A percentile compares a stretch with the other conserved stretches of the same genome.
These are phyloP conservation scores for Maudiozyma pseudohumilis DNA, from an alignment of 805 yeast genomes.

Conservation along the genomic window DNA sequence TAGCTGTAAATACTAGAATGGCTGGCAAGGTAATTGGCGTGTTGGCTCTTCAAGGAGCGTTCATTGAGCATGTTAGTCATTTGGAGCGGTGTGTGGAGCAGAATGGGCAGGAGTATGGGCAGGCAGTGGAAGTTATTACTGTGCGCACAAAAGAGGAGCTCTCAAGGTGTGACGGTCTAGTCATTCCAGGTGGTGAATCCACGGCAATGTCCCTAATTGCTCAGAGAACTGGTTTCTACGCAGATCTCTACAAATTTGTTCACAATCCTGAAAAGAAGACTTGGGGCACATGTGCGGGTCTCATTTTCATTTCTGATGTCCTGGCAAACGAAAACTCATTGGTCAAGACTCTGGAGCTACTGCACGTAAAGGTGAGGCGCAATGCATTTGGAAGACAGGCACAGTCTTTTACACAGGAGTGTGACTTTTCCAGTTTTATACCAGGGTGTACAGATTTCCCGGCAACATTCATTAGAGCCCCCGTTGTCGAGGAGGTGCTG, in stretches of 20 bases:
- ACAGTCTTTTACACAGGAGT: constrained; percentile 45
- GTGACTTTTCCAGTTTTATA: constrained; percentile 32
- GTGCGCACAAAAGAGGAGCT: constrained; percentile 48
- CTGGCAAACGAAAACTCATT: constrained; percentile 43
- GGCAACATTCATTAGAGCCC: constrained; percentile 64
- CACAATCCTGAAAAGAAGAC: constrained; percentile 41
- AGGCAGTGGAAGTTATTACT: constrained; percentile 28
- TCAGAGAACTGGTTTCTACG: constrained; percentile 48
- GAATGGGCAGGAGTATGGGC: constrained; percentile 12
- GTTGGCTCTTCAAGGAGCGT: constrained; percentile 72
- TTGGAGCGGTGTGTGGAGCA: constrained; percentile 31
- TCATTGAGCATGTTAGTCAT: constrained; percentile 52
- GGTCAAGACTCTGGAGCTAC: constrained; percentile 52
- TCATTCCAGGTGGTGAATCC: constrained; percentile 64
- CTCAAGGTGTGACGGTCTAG: constrained; percentile 42
- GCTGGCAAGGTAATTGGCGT: constrained; percentile 42
- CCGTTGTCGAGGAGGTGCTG: constrained; percentile 40
- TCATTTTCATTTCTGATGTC: constrained; percentile 52
- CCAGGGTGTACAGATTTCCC: constrained; percentile 32
- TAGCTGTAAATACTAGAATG: too few relatives aligned
- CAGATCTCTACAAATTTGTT: constrained; percentile 40
- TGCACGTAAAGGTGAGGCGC: constrained; percentile 53
- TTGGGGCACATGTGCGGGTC: constrained; percentile 87
- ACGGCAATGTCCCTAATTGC: constrained; percentile 64
- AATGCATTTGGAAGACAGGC: constrained; percentile 76